phyloP scores from a whole-genome alignment of 73 alveolate species.

The Breviolum minutum region DNA sequence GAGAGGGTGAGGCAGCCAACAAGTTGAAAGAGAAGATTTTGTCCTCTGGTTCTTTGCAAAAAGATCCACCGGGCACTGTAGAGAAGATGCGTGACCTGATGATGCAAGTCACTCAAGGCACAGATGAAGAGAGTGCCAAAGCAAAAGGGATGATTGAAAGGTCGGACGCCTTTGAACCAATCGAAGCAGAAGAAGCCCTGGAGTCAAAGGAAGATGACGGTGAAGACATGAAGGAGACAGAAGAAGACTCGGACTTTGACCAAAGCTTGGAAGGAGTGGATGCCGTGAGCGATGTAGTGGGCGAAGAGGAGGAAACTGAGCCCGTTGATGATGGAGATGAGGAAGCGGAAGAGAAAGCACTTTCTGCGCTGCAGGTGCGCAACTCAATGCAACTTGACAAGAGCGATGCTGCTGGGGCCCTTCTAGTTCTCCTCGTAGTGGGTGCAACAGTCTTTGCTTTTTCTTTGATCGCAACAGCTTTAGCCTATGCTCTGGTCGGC shows the following conservation, averaged over 20 bases:
- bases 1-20: not conserved
- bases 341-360: not conserved
- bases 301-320: too few relatives aligned
- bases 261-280: not conserved
- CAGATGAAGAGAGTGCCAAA: not conserved
- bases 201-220: not conserved
- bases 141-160: not conserved
- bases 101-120: not conserved
- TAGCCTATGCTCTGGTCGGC: not conserved
- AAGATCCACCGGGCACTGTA: not conserved
- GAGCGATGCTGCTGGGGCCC: not conserved
- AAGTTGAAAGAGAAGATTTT: not conserved
- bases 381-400: not conserved
- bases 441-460: not conserved
- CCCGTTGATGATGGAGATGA: not conserved
- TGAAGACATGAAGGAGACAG: not conserved
- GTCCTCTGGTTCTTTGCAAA: not conserved
- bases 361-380: not conserved
- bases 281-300: not conserved
- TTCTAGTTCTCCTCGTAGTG: not conserved
- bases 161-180: conserved; percentile 1
- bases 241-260: not conserved
- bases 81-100: not conserved
- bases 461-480: not conserved
- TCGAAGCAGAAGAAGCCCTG: not conserved